Evolutionary conservation across 306 rosid genomes (phyloP).

Genomic region (Begonia fuchsioides): DNA sequence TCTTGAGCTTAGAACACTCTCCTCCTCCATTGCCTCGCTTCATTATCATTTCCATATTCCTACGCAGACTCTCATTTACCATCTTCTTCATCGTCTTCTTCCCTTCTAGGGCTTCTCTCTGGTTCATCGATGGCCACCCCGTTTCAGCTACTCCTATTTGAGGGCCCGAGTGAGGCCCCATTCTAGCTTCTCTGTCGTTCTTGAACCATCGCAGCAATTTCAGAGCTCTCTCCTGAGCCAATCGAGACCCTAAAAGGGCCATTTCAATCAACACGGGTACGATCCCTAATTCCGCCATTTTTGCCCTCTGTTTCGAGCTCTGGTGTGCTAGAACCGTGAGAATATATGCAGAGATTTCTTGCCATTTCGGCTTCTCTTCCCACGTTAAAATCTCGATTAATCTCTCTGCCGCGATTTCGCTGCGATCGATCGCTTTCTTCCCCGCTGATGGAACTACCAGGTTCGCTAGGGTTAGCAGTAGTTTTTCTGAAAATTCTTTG

Average conservation of each 20-base stretch:
- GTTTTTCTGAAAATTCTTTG: too few relatives aligned
- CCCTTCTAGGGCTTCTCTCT: slow-evolving; percentile 41
- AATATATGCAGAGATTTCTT: slow-evolving; percentile 64
- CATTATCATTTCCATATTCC: slow-evolving; percentile 78
- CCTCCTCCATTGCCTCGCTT: slow-evolving; percentile 46
- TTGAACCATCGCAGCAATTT: slow-evolving; percentile 80
- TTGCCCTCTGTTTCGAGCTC: slow-evolving; percentile 59
- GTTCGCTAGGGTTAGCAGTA: too few relatives aligned
- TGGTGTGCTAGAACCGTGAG: slow-evolving; percentile 88
- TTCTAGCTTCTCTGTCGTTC: slow-evolving; percentile 54
- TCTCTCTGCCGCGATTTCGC: too few relatives aligned
- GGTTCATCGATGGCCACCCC: slow-evolving; percentile 41
- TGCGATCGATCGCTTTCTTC: too few relatives aligned
- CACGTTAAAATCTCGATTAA: slow-evolving; percentile 60
- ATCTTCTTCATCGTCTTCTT: slow-evolving; percentile 80
- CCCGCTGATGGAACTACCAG: too few relatives aligned
- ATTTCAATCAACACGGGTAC: slow-evolving; percentile 64
- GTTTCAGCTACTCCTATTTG: slow-evolving; percentile 51
- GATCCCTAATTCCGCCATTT: slow-evolving; percentile 61
- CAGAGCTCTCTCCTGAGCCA: slow-evolving; percentile 80
- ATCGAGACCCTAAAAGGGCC: slow-evolving; percentile 60
- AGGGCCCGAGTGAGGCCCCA: slow-evolving; percentile 95
- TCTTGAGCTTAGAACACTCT: slow-evolving; percentile 43
- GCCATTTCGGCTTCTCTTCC: slow-evolving; percentile 76
- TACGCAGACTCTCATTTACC: slow-evolving; percentile 70